Conservation (phyloP, 345 rosid genomes). For the Acer yangbiense region DNA sequence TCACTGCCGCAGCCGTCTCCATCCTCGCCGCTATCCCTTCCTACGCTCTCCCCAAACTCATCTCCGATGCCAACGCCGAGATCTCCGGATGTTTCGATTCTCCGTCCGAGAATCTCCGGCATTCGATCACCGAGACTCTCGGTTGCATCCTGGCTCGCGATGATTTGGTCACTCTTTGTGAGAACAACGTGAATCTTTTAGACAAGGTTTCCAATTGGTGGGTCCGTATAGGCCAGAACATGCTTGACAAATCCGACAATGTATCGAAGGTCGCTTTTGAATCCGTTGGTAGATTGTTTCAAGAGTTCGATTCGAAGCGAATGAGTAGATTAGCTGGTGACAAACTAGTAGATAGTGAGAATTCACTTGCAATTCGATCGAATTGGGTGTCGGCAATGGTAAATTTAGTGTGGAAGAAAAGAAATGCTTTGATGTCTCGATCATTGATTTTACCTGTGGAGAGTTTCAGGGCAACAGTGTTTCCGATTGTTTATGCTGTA, state of each 20-base stretch:
- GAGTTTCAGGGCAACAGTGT: slow-evolving; percentile 82
- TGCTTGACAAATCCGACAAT: slow-evolving; percentile 79
- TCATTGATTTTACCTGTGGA: slow-evolving; percentile 86
- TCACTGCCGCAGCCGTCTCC: slow-evolving; percentile 86
- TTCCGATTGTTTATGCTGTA: slow-evolving; percentile 82
- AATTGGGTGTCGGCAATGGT: slow-evolving; percentile 91
- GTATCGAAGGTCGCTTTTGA: slow-evolving; percentile 97
- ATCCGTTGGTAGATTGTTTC: slow-evolving; percentile 87
- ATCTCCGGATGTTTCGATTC: slow-evolving; percentile 84
- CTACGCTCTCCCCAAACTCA: slow-evolving; percentile 73
- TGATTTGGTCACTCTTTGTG: slow-evolving; percentile 86
- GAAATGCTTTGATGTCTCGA: slow-evolving; percentile 81
- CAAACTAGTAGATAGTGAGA: slow-evolving; percentile 93
- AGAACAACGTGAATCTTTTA: slow-evolving; percentile 73
- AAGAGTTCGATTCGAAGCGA: slow-evolving; percentile 86
- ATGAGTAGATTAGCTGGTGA: slow-evolving; percentile 96
- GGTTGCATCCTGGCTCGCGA: slow-evolving; percentile 93
- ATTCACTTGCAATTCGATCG: slow-evolving; percentile 85
- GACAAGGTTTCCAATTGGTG: slow-evolving; percentile 92
- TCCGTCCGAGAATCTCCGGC: slow-evolving; percentile 68
- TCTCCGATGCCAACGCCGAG: slow-evolving; percentile 69
- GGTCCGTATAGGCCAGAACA: slow-evolving; percentile 77
- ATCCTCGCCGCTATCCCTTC: slow-evolving; percentile 91
- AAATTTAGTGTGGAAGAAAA: slow-evolving; percentile 78
- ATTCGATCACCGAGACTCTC: slow-evolving; percentile 84